These are phyloP conservation scores for Panaeolus cyanescens DNA, from an alignment of 768 basidiomycete species.

Conservation along the genomic window DNA sequence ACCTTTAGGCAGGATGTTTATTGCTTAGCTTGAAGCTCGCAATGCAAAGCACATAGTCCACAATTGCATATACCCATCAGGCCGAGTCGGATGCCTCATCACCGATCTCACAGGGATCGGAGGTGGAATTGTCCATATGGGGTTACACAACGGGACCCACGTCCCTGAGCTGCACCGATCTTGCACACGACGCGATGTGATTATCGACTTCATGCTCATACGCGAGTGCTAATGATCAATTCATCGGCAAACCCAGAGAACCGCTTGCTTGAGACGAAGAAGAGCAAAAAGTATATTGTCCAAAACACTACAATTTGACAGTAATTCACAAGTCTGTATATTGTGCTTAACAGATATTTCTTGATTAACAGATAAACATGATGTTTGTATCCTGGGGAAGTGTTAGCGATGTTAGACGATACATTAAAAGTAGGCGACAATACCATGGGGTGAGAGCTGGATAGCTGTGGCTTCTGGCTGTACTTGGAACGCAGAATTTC, in stretches of 20 bases:
- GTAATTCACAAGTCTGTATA: background rate
- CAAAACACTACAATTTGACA: background rate
- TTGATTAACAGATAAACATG: constrained; percentile 37
- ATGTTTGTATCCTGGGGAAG: constrained; percentile 39
- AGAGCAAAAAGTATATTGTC: background rate
- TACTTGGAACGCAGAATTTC: constrained; percentile 40
- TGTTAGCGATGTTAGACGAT: constrained; percentile 4
- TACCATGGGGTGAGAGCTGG: constrained; percentile 42
- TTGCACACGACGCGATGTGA: background rate
- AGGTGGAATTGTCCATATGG: background rate
- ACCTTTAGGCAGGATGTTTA: no score
- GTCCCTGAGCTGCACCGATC: background rate
- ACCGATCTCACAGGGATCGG: constrained; percentile 3
- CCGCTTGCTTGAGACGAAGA: no score
- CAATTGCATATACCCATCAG: background rate
- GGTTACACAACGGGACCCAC: background rate
- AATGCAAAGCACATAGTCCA: no score
- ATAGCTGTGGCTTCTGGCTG: constrained; percentile 47
- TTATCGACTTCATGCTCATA: no score
- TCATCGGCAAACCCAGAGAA: no score
- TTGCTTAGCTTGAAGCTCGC: no score
- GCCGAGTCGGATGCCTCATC: background rate
- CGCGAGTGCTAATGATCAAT: no score
- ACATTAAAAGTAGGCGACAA: constrained; percentile 7
- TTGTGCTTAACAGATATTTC: constrained; percentile 6